These are phyloP conservation scores for Aegilops speltoides DNA, from an alignment of 176 grass and related monocot species.

Conservation along the genomic window DNA sequence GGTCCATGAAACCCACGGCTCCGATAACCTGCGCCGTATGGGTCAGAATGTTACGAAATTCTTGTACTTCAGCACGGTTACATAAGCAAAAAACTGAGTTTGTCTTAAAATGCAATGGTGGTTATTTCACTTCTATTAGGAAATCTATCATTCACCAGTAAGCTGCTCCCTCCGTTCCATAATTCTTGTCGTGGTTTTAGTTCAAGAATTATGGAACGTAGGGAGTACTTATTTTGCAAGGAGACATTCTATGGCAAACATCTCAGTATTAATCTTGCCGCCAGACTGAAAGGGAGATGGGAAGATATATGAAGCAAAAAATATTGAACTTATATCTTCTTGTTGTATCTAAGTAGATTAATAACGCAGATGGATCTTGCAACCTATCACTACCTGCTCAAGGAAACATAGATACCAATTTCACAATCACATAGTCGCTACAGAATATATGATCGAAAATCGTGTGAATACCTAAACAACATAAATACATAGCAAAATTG, in stretches of 20 bases:
- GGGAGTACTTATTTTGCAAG: too few relatives aligned
- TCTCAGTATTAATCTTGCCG: neutral
- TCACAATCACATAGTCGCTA: neutral
- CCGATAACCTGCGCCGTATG: constrained; percentile 60
- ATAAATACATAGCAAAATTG: neutral
- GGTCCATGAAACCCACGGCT: constrained; percentile 92
- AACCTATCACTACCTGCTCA: neutral
- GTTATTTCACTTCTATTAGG: neutral
- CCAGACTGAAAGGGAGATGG: neutral
- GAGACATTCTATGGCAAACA: neutral
- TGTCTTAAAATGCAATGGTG: neutral
- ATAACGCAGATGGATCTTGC: neutral
- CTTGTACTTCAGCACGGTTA: neutral
- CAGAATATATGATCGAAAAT: neutral
- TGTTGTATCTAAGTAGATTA: constrained; percentile 1
- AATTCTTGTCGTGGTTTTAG: too few relatives aligned
- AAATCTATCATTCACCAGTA: neutral
- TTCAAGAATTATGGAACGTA: too few relatives aligned
- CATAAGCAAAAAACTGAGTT: too few relatives aligned
- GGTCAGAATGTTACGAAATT: neutral
- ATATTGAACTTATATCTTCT: neutral
- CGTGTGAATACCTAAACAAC: neutral
- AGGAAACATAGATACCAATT: neutral
- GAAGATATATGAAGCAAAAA: constrained; percentile 13
- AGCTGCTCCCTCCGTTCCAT: neutral